Evolutionary conservation across 2,329 filamentous ascomycete genomes (phyloP).

Genomic region (Fusarium clavum): DNA sequence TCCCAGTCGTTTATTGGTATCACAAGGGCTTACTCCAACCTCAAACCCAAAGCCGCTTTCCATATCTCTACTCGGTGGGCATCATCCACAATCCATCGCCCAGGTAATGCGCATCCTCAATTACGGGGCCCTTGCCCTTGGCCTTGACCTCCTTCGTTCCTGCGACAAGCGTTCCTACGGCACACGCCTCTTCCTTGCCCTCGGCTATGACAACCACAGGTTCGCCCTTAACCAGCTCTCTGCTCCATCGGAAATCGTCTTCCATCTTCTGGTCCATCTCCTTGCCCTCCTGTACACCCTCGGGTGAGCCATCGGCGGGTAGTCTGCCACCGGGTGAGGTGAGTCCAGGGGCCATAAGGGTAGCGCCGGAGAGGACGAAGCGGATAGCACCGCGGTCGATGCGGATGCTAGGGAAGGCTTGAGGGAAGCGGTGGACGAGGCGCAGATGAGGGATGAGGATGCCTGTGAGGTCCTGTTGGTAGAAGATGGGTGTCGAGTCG

Average conservation of each 20-base stretch:
- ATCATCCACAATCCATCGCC: constrained; percentile 94
- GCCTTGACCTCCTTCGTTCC: constrained; percentile 93
- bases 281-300: constrained; percentile 52
- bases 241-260: constrained; percentile 67
- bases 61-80: constrained; percentile 57
- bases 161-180: constrained; percentile 85
- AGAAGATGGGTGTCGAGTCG: constrained; percentile 84
- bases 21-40: constrained; percentile 23
- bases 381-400: constrained; percentile 97
- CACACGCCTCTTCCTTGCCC: constrained; percentile 91
- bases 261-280: constrained; percentile 59
- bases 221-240: constrained; percentile 81
- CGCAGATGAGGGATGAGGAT: constrained; percentile 87
- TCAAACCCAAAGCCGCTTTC: not conserved
- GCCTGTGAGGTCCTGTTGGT: constrained; percentile 81
- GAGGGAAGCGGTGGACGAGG: constrained; percentile 90
- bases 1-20: constrained; percentile 35
- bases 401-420: constrained; percentile 83
- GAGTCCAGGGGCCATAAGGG: constrained; percentile 94
- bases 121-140: constrained; percentile 92
- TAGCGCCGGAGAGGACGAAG: constrained; percentile 92
- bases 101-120: constrained; percentile 93
- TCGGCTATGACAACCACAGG: constrained; percentile 92
- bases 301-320: constrained; percentile 64
- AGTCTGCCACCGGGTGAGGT: constrained; percentile 85